Evolutionary conservation across 257 asterid species (phyloP).

Genomic region (Voacanga thouarsii): DNA sequence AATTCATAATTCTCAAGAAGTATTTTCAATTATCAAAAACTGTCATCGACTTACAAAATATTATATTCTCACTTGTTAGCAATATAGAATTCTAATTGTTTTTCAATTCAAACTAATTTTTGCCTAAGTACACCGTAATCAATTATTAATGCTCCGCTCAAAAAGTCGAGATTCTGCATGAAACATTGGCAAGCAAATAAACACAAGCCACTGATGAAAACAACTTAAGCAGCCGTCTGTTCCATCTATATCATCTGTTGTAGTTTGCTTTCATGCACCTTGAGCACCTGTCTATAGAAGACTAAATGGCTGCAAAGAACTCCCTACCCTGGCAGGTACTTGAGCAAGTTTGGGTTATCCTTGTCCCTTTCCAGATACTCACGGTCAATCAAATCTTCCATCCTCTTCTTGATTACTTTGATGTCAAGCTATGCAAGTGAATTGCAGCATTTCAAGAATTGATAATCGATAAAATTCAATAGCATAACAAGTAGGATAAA

Average conservation of each 20-base stretch:
- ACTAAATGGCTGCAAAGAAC: no score
- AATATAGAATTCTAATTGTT: no score
- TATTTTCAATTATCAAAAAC: no score
- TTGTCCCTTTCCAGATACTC: conserved; percentile 93
- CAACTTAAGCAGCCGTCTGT: background rate
- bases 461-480: background rate
- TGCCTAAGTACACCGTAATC: no score
- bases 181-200: no score
- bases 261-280: conserved; percentile 23
- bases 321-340: conserved; percentile 92
- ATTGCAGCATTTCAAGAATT: background rate
- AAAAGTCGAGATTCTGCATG: no score
- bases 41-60: no score
- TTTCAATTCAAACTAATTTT: no score
- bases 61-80: no score
- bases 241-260: background rate
- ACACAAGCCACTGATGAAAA: no score
- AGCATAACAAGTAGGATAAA: background rate
- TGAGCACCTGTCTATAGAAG: conserved; percentile 26
- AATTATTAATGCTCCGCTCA: no score
- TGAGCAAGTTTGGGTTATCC: conserved; percentile 83
- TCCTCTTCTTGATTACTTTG: conserved; percentile 95
- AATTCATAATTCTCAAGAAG: no score
- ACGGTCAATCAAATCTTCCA: conserved; percentile 85
- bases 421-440: conserved; percentile 66